Base-by-base conservation (phyloP, 768 basidiomycete species). In the Lactarius hengduanensis region DNA sequence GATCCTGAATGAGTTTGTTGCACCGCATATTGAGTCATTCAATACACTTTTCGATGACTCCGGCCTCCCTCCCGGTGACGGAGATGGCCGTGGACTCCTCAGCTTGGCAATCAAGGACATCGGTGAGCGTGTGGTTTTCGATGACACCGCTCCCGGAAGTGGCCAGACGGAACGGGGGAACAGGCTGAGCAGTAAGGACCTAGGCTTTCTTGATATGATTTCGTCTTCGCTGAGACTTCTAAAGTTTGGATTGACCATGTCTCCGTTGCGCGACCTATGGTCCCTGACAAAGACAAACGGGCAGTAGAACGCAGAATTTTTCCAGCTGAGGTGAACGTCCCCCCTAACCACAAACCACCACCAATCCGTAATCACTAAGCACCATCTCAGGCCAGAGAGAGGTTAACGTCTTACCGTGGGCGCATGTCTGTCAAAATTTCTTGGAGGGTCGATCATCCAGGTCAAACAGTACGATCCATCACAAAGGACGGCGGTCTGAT, bases 31-130 rank as follows among this genome's bases (percentile, higher is more conserved):
- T 68, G 91, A 98, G 76, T 94, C 92, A 45, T 98, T 99, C 83
- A 96, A 98, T 77, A 89, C 94, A 18, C 83, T 99, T 32, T 96
- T 98, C 76, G 96, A 98, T 73, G 94, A 96, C 75, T 88, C 90
- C 61, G 90, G 90, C n/a, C 75, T 91, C 62, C 86, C 88, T 64
- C 74, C 81, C 55, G 88, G 89, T 11, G 88, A 89, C 71, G 88
- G 88, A 16, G 86, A 92, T 63, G 92, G 91, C 1, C 82, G 82
- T 40, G 97, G 97, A 0, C 76, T 98, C 11, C 75, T 99, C 9
- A 86, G 85, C 58, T 78, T 93, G 2, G 92, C 85, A 9, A 73
- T 98, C 15, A 84, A 88, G 70, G 93, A 98, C 69, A 90, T 98
- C 45, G 90, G 90, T 0, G 87, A 91, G 71, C 92, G 94, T 67